Evolutionary conservation across 192 early-diverging fungal genomes (phyloP).

Genomic region (Jimgerdemannia lactiflua): DNA sequence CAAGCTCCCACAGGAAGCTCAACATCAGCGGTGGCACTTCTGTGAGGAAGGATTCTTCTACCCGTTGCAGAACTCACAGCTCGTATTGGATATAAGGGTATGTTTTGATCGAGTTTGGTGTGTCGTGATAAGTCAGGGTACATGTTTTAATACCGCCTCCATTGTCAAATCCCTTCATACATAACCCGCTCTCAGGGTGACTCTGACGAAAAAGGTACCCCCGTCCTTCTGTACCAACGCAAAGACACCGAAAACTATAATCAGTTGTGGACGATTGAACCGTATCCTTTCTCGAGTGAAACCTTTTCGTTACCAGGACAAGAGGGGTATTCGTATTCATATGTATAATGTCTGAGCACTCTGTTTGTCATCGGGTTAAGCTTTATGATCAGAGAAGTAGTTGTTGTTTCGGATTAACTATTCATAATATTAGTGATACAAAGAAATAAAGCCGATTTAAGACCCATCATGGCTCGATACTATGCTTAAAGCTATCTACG

Average conservation of each 20-base stretch:
- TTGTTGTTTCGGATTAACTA: no score
- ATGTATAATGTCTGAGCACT: neutral
- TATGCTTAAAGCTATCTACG: no score
- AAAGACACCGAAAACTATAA: conserved; percentile 32
- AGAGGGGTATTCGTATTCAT: neutral
- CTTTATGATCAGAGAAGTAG: no score
- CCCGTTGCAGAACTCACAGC: conserved; percentile 17
- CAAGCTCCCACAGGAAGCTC: conserved; percentile 3
- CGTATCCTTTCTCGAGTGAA: conserved; percentile 8
- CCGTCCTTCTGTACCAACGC: conserved; percentile 29
- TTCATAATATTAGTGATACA: no score
- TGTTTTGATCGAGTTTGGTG: neutral
- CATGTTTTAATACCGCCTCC: neutral
- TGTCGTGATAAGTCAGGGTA: neutral
- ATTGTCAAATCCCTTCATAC: neutral
- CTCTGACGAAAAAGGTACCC: conserved; percentile 24
- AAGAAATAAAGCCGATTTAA: no score
- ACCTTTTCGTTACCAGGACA: neutral
- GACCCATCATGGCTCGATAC: no score
- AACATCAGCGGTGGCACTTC: conserved; percentile 27
- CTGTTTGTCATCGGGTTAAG: no score
- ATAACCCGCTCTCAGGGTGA: conserved; percentile 13
- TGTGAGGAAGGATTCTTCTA: conserved; percentile 23
- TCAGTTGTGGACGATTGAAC: conserved; percentile 30
- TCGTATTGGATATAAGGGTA: conserved; percentile 36